Evolutionary conservation across 2,329 filamentous ascomycete genomes (phyloP).

Genomic region (Epichloe elymi): DNA sequence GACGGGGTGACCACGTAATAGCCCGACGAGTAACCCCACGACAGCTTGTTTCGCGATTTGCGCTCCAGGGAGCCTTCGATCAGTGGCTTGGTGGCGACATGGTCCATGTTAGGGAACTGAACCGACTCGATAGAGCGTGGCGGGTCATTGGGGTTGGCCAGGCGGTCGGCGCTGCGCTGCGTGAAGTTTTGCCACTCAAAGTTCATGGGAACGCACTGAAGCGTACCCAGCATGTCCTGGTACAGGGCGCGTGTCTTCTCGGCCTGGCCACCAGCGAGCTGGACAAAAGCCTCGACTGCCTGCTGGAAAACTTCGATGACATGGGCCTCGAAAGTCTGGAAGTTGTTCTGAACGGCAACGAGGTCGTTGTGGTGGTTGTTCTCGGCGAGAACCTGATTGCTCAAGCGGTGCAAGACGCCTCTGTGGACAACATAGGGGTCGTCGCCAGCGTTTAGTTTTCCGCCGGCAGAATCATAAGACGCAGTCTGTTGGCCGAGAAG

Average conservation of each 20-base stretch:
- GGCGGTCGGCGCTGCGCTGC: slow-evolving; percentile 52
- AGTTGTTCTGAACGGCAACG: slow-evolving; percentile 81
- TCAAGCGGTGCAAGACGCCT: slow-evolving; percentile 68
- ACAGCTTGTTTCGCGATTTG: slow-evolving; percentile 76
- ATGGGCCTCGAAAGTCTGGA: slow-evolving; percentile 76
- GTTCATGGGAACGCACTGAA: slow-evolving; percentile 66
- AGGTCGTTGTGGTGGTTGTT: slow-evolving; percentile 93
- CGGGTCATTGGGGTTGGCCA: slow-evolving; percentile 66
- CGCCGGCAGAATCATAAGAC: slow-evolving; percentile 61
- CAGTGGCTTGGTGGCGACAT: slow-evolving; percentile 64
- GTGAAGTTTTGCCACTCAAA: slow-evolving; percentile 89
- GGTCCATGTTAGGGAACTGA: slow-evolving; percentile 78
- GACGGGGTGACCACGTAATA: slow-evolving; percentile 88
- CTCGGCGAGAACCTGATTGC: slow-evolving; percentile 86
- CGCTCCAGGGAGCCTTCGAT: slow-evolving; percentile 83
- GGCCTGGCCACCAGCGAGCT: slow-evolving; percentile 65
- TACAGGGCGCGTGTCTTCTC: slow-evolving; percentile 75
- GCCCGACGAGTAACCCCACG: slow-evolving; percentile 60
- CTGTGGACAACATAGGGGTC: slow-evolving; percentile 84
- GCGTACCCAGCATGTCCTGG: slow-evolving; percentile 63
- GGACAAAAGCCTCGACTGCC: slow-evolving; percentile 70
- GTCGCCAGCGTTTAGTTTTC: slow-evolving; percentile 54
- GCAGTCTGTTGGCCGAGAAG: slow-evolving; percentile 78
- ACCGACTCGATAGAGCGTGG: slow-evolving; percentile 63
- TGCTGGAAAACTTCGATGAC: slow-evolving; percentile 72